A percentile compares a stretch with the other conserved stretches of the same genome.
Conservation (phyloP, 2,329 filamentous ascomycete genomes). For the Orbilia quercus region DNA sequence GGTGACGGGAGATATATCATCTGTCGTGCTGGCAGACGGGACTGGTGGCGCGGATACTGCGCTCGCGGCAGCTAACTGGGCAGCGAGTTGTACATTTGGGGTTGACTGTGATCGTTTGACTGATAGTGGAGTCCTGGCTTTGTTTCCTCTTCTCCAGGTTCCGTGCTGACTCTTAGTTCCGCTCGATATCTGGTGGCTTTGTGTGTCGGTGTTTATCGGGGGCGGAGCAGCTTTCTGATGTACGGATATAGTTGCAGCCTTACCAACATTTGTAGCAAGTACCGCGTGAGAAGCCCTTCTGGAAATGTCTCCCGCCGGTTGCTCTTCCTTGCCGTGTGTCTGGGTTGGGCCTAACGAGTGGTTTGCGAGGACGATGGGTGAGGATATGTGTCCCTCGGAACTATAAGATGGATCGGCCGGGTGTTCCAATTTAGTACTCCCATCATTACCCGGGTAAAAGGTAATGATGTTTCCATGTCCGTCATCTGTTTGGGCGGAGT, state of each 20-base stretch:
- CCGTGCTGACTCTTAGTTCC: conserved; percentile 52
- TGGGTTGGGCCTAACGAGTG: conserved; percentile 7
- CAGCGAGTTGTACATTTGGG: conserved; percentile 59
- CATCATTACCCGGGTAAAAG: conserved; percentile 30
- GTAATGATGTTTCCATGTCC: conserved; percentile 23
- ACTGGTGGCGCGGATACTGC: conserved; percentile 49
- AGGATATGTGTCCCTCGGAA: conserved; percentile 9
- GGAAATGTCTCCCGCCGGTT: neutral
- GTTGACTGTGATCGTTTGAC: conserved; percentile 60
- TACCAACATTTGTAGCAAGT: conserved; percentile 16
- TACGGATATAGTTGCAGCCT: conserved; percentile 38
- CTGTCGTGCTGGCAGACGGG: conserved; percentile 49
- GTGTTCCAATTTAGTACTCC: conserved; percentile 27
- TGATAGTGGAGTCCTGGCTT: conserved; percentile 51
- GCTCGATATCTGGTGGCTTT: conserved; percentile 29
- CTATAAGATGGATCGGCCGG: conserved; percentile 21
- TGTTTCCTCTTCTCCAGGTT: conserved; percentile 54
- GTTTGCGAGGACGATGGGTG: conserved; percentile 11
- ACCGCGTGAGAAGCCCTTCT: conserved; percentile 20
- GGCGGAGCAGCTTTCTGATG: conserved; percentile 38
- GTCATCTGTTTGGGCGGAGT: conserved; percentile 17
- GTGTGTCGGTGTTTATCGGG: conserved; percentile 52
- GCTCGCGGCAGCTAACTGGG: conserved; percentile 57
- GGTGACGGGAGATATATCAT: conserved; percentile 53
- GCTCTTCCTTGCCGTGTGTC: conserved; percentile 38